A percentile compares a stretch with the other conserved stretches of the same genome.
phyloP scores from a whole-genome alignment of 2,329 filamentous ascomycete species.

The Colletotrichum scovillei region DNA sequence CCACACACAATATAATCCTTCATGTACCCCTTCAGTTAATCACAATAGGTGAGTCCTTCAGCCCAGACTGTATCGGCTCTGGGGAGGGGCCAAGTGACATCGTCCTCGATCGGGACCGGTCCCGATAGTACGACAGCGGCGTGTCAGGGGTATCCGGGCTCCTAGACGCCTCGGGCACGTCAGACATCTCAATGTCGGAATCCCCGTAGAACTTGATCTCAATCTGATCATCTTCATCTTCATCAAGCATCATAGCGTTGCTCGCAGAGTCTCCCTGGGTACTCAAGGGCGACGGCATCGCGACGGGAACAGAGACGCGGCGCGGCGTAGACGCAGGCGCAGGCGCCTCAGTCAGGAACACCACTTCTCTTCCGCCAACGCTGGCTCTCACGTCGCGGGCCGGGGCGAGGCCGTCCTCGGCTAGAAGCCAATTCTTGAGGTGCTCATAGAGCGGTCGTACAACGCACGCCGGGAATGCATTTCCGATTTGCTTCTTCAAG shows the following conservation, averaged over 20 bases:
- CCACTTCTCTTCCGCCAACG: constrained; percentile 15
- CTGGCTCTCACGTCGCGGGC: neutral
- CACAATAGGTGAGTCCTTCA: neutral
- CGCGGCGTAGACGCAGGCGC: neutral
- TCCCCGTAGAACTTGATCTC: constrained; percentile 24
- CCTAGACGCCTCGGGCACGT: neutral
- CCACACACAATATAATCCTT: neutral
- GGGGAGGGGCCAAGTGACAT: neutral
- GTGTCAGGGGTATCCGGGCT: neutral
- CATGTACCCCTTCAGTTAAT: neutral
- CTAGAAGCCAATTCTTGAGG: constrained; percentile 57
- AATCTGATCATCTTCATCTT: constrained; percentile 3
- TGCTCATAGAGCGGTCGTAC: constrained; percentile 63
- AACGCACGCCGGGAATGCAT: constrained; percentile 77
- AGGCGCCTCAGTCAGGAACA: constrained; percentile 20
- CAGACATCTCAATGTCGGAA: constrained; percentile 18
- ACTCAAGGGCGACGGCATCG: neutral
- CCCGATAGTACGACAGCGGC: neutral
- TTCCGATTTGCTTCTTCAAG: constrained; percentile 77
- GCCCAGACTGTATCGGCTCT: neutral
- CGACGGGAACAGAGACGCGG: neutral
- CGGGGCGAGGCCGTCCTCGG: constrained; percentile 49
- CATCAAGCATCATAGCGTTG: neutral
- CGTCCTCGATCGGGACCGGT: constrained; percentile 2
- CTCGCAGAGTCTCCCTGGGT: neutral